Base-by-base conservation (phyloP, 345 rosid species). In the Noccaea bulbosa region DNA sequence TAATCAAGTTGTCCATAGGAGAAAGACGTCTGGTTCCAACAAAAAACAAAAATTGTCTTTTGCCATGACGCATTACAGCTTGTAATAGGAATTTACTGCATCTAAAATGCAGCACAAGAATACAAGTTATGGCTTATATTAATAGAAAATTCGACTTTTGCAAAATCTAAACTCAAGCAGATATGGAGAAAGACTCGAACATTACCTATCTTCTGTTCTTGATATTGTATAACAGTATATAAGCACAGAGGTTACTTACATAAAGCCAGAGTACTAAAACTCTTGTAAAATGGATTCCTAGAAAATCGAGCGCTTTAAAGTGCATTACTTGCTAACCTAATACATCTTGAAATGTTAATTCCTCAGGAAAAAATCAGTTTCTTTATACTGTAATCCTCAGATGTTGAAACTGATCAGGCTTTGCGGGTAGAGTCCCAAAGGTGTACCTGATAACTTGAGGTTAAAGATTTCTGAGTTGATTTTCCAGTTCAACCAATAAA, bases 161-260 rank as follows among this genome's bases (percentile, higher is more conserved):
- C 16, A 48, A 2, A 32, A 47, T 48, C 57, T 48, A 47, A 73
- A 16, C 59, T 73, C 52, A 16, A 41, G 9, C 15, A 15, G 24
- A 46, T 30, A 12, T 9, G 54, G 33, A 32, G n/a, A 35, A 15
- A 40, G 33, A 17, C 27, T 52, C 11, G 5, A 17, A 11, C 22
- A 35, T 24, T 24, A 35, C 17, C 59, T 45, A 33, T 6, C 33
- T 34, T 15, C 63, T 5, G 20, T 8, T 38, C 17, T 40, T 14
- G 5, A 20, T 17, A 39, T 10, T 10, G 46, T 24, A 20, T 20
- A 20, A 20, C 53, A 8, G 64, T 57, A 49, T 57, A 49, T 10
- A 48, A 33, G 47, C 67, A 49, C 72, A 14, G 47, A 58, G 20
- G 37, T 73, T 73, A 66, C 61, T 40, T 57, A 65, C 67, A 57